Conservation (phyloP, 1,284 basidiomycete species). For the Ganoderma lucidum region DNA sequence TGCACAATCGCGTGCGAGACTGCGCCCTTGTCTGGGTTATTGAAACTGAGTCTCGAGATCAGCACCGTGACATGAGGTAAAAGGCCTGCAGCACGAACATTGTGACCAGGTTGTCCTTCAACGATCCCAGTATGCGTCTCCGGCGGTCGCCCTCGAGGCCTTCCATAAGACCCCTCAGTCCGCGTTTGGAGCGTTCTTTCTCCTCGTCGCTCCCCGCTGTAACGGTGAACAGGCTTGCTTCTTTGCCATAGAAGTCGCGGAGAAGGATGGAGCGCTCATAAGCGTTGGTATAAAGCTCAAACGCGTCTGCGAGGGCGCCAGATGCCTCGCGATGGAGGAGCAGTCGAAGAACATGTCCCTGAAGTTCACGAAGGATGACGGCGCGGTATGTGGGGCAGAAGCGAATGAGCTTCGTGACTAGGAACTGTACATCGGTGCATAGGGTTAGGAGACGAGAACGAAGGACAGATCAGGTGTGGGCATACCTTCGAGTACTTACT, state of each 20-base stretch:
- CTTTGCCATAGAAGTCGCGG: constrained; percentile 89
- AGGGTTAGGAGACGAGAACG: background rate
- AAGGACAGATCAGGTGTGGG: constrained; percentile 7
- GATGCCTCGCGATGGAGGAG: constrained; percentile 87
- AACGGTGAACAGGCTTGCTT: constrained; percentile 76
- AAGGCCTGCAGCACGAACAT: constrained; percentile 60
- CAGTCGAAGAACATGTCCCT: constrained; percentile 74
- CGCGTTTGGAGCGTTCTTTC: constrained; percentile 69
- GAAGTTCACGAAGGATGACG: constrained; percentile 80
- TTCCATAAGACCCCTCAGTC: constrained; percentile 72
- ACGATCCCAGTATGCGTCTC: constrained; percentile 68
- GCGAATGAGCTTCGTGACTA: constrained; percentile 85
- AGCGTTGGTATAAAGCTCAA: constrained; percentile 85
- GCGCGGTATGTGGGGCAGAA: constrained; percentile 76
- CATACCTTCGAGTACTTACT: constrained; percentile 89
- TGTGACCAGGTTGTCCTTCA: constrained; percentile 79
- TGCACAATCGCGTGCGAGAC: constrained; percentile 88
- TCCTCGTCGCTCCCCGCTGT: constrained; percentile 62
- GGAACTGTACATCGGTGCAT: constrained; percentile 60
- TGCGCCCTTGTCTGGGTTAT: constrained; percentile 89
- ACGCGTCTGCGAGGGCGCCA: constrained; percentile 84
- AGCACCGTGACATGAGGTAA: background rate
- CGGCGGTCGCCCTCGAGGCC: constrained; percentile 68
- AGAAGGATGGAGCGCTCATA: constrained; percentile 83
- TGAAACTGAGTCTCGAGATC: constrained; percentile 63